phyloP scores from a whole-genome alignment of 106 monocot genomes.

The Xerophyta viscosa region DNA sequence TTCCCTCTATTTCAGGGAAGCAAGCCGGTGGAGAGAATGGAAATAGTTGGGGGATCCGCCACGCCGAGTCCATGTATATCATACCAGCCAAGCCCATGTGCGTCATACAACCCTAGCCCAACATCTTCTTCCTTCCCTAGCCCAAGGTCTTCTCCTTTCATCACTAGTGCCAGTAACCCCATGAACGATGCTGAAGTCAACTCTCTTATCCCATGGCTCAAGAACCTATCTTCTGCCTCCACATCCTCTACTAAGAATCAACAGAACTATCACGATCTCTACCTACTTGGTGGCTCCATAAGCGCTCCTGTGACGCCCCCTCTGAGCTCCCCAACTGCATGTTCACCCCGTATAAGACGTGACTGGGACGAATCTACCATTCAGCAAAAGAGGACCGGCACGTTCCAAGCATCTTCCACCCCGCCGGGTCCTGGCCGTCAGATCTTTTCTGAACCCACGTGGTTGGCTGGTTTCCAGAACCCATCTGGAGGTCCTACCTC shows the following conservation, averaged over 20 bases:
- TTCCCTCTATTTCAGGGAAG: conserved; percentile 41
- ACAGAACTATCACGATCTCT: conserved; percentile 16
- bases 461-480: conserved; percentile 16
- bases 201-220: conserved; percentile 44
- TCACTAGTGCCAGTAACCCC: conserved; percentile 16
- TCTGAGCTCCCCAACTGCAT: conserved; percentile 39
- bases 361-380: conserved; percentile 21
- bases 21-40: conserved; percentile 40
- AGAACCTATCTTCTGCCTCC: conserved; percentile 31
- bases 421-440: conserved; percentile 36
- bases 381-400: conserved; percentile 19
- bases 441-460: conserved; percentile 17
- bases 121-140: conserved; percentile 39
- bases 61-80: conserved; percentile 44
- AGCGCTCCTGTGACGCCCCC: conserved; percentile 73
- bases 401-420: conserved; percentile 29
- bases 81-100: conserved; percentile 42
- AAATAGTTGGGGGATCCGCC: conserved; percentile 25
- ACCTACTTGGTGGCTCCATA: conserved; percentile 35
- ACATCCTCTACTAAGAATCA: conserved; percentile 13
- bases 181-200: conserved; percentile 13
- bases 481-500: conserved; percentile 22
- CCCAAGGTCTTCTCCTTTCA: conserved; percentile 29
- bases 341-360: conserved; percentile 39
- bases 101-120: conserved; percentile 22